Percentiles rank a stretch among this genome's conserved stretches.
Evolutionary conservation across 129 eudicot genomes (phyloP).

Genomic region (Centrapalus pauciflorus): DNA sequence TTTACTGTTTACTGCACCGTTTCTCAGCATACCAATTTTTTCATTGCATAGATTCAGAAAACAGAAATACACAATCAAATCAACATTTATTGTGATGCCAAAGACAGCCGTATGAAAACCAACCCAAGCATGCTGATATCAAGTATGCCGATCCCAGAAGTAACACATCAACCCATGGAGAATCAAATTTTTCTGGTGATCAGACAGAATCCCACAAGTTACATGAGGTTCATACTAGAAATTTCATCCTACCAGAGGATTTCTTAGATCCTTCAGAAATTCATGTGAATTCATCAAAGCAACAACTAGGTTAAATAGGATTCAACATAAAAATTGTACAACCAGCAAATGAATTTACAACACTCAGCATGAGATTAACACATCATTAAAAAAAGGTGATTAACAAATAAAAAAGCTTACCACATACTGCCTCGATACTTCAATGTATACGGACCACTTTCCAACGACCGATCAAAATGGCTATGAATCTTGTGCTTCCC

Average conservation of each 20-base stretch:
- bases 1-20: background rate
- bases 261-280: background rate
- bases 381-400: background rate
- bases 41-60: background rate
- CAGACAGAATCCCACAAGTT: background rate
- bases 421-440: constrained; percentile 94
- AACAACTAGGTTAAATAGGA: background rate
- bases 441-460: constrained; percentile 83
- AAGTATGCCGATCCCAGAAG: background rate
- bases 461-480: constrained; percentile 79
- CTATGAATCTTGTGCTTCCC: constrained; percentile 83
- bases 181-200: background rate
- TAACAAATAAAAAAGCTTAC: constrained; percentile 25
- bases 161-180: background rate
- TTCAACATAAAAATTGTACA: background rate
- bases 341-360: background rate
- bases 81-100: background rate
- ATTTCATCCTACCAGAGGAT: background rate
- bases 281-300: background rate
- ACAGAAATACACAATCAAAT: background rate
- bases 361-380: background rate
- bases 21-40: background rate
- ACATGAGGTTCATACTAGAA: background rate
- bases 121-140: background rate
- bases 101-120: background rate